Base-by-base conservation (phyloP, 139 green algal species). In the Micromonas commoda region DNA sequence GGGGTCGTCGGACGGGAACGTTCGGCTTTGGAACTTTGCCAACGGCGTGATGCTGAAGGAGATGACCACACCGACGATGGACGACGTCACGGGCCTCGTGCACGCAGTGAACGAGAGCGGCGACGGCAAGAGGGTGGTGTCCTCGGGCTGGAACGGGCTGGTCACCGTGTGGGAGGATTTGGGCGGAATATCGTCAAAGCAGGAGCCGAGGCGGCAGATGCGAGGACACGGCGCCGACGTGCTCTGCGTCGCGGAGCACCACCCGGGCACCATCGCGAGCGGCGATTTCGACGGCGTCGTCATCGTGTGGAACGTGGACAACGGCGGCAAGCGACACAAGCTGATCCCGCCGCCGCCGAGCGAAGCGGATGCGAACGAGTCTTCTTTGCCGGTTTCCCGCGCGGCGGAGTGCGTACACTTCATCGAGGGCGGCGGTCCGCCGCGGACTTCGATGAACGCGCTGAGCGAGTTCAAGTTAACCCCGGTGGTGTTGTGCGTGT, bases 301-400 rank as follows among this genome's bases (percentile, higher is more conserved):
- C 24, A 28, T 82, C 6, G 5, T 82, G 16, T 82, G 77, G 77
- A 82, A 82, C 67, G 64, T 82, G 35, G 77, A 78, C 3, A 74
- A 23, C 13, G 64, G 76, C n/a, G 54, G 26, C 35, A 68, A 70
- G 51, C 31, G 37, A 65, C 19, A 34, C 29, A 80, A 71, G 76
- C 76, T 76, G 37, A 72, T 52, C 9, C 9, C 51, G 28, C 51
- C 73, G 73, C 28, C 45, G 26, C 39, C 26, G 51, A n/a, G n/a
- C n/a, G n/a, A n/a, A n/a, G n/a, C n/a, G n/a, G n/a, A n/a, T n/a
- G n/a, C n/a, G n/a, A n/a, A n/a, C n/a, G n/a, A n/a, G n/a, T n/a
- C n/a, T n/a, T n/a, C n/a, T n/a, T n/a, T n/a, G n/a, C n/a, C n/a
- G n/a, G n/a, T n/a, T n/a, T n/a, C n/a, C n/a, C 34, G 24, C 66